These are phyloP conservation scores for Diaporthe nobilis DNA, from an alignment of 2,329 filamentous ascomycete genomes.

Conservation along the genomic window DNA sequence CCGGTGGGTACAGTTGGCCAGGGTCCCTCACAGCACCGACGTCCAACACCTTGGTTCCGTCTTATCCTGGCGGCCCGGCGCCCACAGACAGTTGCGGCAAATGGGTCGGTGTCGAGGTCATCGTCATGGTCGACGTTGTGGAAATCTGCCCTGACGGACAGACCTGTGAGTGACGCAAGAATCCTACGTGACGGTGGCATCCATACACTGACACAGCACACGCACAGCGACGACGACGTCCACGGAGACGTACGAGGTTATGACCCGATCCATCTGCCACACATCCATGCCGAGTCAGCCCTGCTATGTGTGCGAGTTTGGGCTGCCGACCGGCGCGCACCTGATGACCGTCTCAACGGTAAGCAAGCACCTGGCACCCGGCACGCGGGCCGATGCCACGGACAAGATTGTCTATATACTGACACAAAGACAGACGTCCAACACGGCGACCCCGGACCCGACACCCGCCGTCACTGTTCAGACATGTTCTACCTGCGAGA, in stretches of 20 bases:
- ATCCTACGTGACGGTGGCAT: not conserved
- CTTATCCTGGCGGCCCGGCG: slow-evolving; percentile 15
- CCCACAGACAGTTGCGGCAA: slow-evolving; percentile 34
- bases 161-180: slow-evolving; percentile 33
- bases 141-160: slow-evolving; percentile 41
- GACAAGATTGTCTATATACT: not conserved
- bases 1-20: slow-evolving; percentile 38
- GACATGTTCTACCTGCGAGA: slow-evolving; percentile 46
- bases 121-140: slow-evolving; percentile 42
- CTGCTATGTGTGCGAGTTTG: slow-evolving; percentile 50
- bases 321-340: slow-evolving; percentile 43
- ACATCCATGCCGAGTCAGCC: slow-evolving; percentile 46
- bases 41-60: slow-evolving; percentile 12
- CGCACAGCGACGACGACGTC: slow-evolving; percentile 39
- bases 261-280: slow-evolving; percentile 50
- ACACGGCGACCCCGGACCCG: slow-evolving; percentile 40
- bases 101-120: slow-evolving; percentile 42
- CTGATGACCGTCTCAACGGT: slow-evolving; percentile 48
- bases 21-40: slow-evolving; percentile 27
- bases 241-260: slow-evolving; percentile 41
- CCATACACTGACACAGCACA: not conserved
- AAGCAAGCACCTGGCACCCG: slow-evolving; percentile 34
- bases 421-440: slow-evolving; percentile 44
- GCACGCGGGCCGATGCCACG: not conserved
- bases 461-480: slow-evolving; percentile 47